Evolutionary conservation across 192 early-diverging fungal species (phyloP), one percentile per base, ranked within the genome.

Genomic region (Coemansia sp.): DNA sequence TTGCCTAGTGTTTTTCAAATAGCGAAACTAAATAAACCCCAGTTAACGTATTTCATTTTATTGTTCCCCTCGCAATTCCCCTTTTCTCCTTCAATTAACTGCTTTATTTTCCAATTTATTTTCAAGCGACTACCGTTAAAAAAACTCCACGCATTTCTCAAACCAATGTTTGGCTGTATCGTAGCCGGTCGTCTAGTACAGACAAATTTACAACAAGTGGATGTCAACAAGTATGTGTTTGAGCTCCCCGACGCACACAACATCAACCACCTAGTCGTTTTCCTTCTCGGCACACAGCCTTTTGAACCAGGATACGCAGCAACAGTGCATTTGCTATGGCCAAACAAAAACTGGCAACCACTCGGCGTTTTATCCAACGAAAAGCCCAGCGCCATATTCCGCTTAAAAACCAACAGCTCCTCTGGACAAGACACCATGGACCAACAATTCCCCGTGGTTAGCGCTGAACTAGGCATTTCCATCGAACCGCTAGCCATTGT

Each of bases 261-360:
- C 44, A 89, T 95, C 73, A 98, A 98, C 74, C 95, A 98, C 73
- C 84, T 96, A 27, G 91, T 94, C 3, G 92, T 95, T 29, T 98
- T 98, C 56, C 67, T 95, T 27, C 83, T 91, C 4, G 95, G 93
- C 3, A 85, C 81, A 1, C 58, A 83, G 20, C 88, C 93, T 3
- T 95, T 98, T 56, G 90, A 94, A 46, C 78, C 86, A 9, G 93
- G 93, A 2, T 92, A 72, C 68, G 95, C 87, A 4, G 95, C 95
- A 10, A 95, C 95, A 0, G 95, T 95, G 13, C 95, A 98, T 62
- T 79, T 96, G 20, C 56, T 89, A n/a, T 93, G 92, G 90, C 90
- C 83, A 19, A 83, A 83, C 37, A 85, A 81, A 50, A 77, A 72
- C 27, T 91, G 88, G 88, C 86, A 91, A 50, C 39, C 85, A 32